These are phyloP conservation scores for Pharus latifolius DNA, from an alignment of 176 grass and related monocot species.

Conservation along the genomic window DNA sequence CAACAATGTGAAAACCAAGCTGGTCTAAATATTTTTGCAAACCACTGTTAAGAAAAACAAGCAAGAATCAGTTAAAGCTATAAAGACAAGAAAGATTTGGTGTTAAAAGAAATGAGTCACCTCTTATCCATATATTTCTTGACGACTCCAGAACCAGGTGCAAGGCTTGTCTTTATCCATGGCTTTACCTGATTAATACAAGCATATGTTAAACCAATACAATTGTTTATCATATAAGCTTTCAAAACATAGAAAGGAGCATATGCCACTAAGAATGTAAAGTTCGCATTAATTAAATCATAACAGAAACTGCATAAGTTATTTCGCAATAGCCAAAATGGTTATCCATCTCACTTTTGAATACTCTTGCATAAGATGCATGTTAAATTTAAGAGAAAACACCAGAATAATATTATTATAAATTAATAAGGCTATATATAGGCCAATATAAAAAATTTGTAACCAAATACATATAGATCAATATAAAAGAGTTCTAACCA, in stretches of 20 bases:
- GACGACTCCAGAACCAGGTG: slow-evolving; percentile 96
- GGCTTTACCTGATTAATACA: slow-evolving; percentile 75
- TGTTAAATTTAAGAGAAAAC: too few relatives aligned
- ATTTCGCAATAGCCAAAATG: too few relatives aligned
- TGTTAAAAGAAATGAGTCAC: slow-evolving; percentile 19
- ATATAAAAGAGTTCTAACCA: too few relatives aligned
- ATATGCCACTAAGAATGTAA: background rate
- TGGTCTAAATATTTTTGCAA: slow-evolving; percentile 91
- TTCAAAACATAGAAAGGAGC: background rate
- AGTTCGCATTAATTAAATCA: background rate
- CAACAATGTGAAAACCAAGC: slow-evolving; percentile 91
- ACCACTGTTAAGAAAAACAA: slow-evolving; percentile 45
- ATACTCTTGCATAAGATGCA: too few relatives aligned
- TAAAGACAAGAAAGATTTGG: background rate
- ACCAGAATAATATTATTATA: too few relatives aligned
- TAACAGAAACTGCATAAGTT: background rate
- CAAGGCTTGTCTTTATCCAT: slow-evolving; percentile 99
- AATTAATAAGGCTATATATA: too few relatives aligned
- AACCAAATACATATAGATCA: too few relatives aligned
- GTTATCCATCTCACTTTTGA: too few relatives aligned
- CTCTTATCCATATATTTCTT: slow-evolving; percentile 89
- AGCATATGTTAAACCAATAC: slow-evolving; percentile 7
- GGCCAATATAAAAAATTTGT: too few relatives aligned
- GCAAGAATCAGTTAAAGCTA: background rate
- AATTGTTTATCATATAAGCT: background rate